A percentile compares a stretch with the other conserved stretches of the same genome.
Evolutionary conservation across 306 rosid species (phyloP).

Genomic region (Luffa aegyptiaca): DNA sequence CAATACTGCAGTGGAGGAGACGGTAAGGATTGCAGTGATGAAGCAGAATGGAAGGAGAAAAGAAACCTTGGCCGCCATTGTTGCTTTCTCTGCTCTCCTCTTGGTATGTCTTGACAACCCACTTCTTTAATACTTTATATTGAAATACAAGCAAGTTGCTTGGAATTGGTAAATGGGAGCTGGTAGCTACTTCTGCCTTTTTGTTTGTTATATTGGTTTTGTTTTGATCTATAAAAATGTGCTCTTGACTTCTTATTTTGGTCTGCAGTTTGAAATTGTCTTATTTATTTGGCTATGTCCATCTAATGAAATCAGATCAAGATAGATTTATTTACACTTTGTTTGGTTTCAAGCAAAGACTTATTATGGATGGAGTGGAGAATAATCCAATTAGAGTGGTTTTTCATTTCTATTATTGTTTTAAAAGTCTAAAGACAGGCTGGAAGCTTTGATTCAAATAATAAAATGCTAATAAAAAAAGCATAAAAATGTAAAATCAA

Average conservation of each 20-base stretch:
- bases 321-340: not conserved
- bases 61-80: slow-evolving; percentile 28
- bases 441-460: not conserved
- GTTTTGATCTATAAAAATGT: not conserved
- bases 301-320: not conserved
- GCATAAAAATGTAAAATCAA: not conserved
- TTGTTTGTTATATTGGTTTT: not conserved
- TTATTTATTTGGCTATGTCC: not conserved
- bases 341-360: not conserved
- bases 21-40: slow-evolving; percentile 12
- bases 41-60: slow-evolving; percentile 20
- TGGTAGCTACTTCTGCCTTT: not conserved
- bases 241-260: not conserved
- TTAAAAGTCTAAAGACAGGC: slow-evolving; percentile 1
- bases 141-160: not conserved
- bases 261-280: not conserved
- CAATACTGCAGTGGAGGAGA: not conserved
- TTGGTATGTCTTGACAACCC: not conserved
- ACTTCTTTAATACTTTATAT: not conserved
- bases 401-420: not conserved
- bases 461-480: not conserved
- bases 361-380: not conserved
- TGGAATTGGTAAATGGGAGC: not conserved
- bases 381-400: not conserved
- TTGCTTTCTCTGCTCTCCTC: not conserved